phyloP scores from a whole-genome alignment of 768 basidiomycete species.

The Hericium rajendrae region DNA sequence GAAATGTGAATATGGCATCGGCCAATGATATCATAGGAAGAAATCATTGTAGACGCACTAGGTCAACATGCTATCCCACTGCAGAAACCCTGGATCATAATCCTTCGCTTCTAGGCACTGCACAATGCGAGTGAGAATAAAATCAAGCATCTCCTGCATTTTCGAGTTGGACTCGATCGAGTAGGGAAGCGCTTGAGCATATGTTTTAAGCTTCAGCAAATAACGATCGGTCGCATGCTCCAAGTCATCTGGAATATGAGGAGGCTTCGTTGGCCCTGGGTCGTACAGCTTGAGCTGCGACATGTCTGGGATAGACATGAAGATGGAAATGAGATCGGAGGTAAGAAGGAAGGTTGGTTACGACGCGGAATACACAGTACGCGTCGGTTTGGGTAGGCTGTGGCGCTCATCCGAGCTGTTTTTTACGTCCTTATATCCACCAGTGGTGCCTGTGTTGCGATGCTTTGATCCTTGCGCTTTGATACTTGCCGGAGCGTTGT shows the following conservation, averaged over 20 bases:
- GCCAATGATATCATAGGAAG: slow-evolving; percentile 3
- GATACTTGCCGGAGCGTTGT: too few relatives aligned
- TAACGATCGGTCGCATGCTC: slow-evolving; percentile 32
- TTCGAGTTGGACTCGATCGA: slow-evolving; percentile 64
- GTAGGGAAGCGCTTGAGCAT: slow-evolving; percentile 64
- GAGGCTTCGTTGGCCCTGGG: slow-evolving; percentile 13
- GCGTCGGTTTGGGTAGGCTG: background rate
- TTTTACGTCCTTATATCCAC: background rate
- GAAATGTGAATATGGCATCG: slow-evolving; percentile 11
- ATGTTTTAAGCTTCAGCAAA: slow-evolving; percentile 50
- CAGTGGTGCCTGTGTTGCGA: background rate
- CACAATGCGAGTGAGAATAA: slow-evolving; percentile 54
- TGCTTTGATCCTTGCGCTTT: too few relatives aligned
- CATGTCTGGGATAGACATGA: slow-evolving; percentile 2
- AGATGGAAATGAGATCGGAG: background rate
- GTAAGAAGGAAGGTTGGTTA: background rate
- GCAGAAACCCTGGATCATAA: slow-evolving; percentile 69
- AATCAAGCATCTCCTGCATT: slow-evolving; percentile 69
- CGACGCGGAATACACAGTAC: background rate
- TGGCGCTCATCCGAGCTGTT: background rate
- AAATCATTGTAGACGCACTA: slow-evolving; percentile 38
- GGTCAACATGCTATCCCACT: slow-evolving; percentile 71
- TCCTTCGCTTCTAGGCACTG: slow-evolving; percentile 76
- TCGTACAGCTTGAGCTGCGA: slow-evolving; percentile 23
- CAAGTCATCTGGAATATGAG: slow-evolving; percentile 23